Base-by-base conservation (phyloP, 164 flowering plant species). In the Nelumbo lutea region DNA sequence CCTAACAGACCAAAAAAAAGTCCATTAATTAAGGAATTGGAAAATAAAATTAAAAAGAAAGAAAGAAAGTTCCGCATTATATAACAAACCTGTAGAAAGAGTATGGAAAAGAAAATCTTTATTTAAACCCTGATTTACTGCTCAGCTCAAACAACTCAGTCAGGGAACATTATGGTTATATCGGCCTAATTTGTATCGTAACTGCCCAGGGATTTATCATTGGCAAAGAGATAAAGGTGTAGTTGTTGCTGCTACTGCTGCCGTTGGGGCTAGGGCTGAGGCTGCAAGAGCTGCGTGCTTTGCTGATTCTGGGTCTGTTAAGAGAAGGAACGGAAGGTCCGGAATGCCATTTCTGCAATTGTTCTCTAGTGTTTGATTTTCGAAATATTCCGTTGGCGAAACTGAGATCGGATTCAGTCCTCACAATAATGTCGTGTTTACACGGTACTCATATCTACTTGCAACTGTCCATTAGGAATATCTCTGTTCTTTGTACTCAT, bases 181-280 rank as follows among this genome's bases (percentile, higher is more conserved):
- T 96, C 99, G 0, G 88, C 84, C 99, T 97, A 96, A 70, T 88
- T 93, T 45, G 98, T 93, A 53, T 86, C 72, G 70, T 93, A 96
- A 71, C 70, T 82, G 14, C 93, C 98, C 7, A 93, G 95, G 53
- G 90, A 68, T 56, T 86, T 96, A 2, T 93, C 99, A n/a, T 83
- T 90, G 0, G 95, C 90, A 59, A 87, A 87, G 13, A 93, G 77
- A 73, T 75, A 92, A 13, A 83, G 72, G 58, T 85, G 91, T 59
- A 85, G 93, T 41, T 88, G 96, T n/a, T 80, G 89, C 27, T 85
- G 93, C 55, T 78, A 88, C 65, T 79, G 96, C 8, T 79, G 89
- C 10, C 77, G 90, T 46, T 65, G 80, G 13, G 64, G 73, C 56
- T 67, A 76, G 40, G 66, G 27, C 59, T 72, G 84, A 6, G 76